phyloP scores from a whole-genome alignment of 2,329 filamentous ascomycete genomes.

The Trichophyton simii region DNA sequence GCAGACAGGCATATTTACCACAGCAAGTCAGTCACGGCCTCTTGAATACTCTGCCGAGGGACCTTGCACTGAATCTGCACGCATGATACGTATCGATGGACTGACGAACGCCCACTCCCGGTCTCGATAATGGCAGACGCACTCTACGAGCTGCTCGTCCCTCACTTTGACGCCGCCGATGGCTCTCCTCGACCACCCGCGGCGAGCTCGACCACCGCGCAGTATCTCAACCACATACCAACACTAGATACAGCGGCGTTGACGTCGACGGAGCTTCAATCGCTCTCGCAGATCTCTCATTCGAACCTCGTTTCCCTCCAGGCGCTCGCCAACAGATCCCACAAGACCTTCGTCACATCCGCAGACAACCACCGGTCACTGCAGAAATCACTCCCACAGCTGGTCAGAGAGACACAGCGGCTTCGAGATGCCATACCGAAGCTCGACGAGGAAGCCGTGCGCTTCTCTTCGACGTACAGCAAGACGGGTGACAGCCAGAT shows the following conservation, averaged over 20 bases:
- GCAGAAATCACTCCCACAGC: constrained; percentile 53
- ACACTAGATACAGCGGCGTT: constrained; percentile 64
- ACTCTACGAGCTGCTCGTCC: constrained; percentile 59
- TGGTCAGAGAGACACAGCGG: constrained; percentile 53
- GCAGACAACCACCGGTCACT: constrained; percentile 65
- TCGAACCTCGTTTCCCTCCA: constrained; percentile 73
- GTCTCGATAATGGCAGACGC: constrained; percentile 51
- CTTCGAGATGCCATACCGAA: constrained; percentile 62
- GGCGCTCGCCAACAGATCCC: constrained; percentile 74
- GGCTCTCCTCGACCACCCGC: constrained; percentile 23
- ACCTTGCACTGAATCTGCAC: too few relatives aligned
- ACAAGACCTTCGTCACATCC: constrained; percentile 72
- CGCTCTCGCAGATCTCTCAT: constrained; percentile 68
- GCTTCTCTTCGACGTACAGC: constrained; percentile 73
- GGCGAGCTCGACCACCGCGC: constrained; percentile 37
- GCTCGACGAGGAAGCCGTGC: constrained; percentile 64
- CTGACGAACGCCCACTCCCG: not conserved
- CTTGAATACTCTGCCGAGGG: not conserved
- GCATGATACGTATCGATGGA: not conserved
- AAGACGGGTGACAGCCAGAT: constrained; percentile 57
- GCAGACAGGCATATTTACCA: not conserved
- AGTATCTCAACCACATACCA: constrained; percentile 66
- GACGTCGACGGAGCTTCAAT: constrained; percentile 61
- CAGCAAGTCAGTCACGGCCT: not conserved
- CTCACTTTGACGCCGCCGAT: constrained; percentile 42